Evolutionary conservation across 176 grass and related monocot genomes (phyloP), one percentile per base, ranked within the genome.

Genomic region (Carex scoparia): DNA sequence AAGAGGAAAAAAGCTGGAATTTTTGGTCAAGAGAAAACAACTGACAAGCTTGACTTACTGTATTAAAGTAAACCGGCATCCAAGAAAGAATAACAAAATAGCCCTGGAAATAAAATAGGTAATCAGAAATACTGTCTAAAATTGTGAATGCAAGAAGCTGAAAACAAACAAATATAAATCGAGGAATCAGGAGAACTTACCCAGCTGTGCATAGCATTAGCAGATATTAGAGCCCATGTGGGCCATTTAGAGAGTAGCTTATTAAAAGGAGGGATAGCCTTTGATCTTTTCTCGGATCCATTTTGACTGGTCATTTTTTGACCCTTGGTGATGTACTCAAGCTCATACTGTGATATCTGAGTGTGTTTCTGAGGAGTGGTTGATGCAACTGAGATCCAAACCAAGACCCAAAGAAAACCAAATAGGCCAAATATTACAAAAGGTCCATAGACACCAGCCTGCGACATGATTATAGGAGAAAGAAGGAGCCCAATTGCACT

Each of bases 181-280:
- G 40, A 85, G 12, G 71, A 44, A 67, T 75, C 65, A 63, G 67
- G 75, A 81, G 84, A 87, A 84, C 13, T 94, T 95, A 98, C 96
- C 96, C 93, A 98, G 84, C 96, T 98, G 73, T 98, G 96, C 96
- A 98, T 98, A 81, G 96, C 85, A 88, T 98, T 98, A 74, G 96
- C 96, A 89, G 87, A 94, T 76, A 98, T 98, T 70, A 98, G 85
- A 91, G 96, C 91, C 96, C 96, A 98, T 69, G 96, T 94, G 18
- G 96, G 93, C 88, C 84, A 95, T 89, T 90, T 95, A 42, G 96
- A 95, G 76, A 98, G 88, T 65, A 98, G 72, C 83, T 95, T 95
- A 37, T 84, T 90, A 83, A 98, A 98, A 66, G 96, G 96, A 81
- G 96, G 96, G 59, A 98, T 88, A 53, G 84, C 89, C 80, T 73